These are phyloP conservation scores for Pythium rishiriense DNA, from an alignment of 352 stramenopile genomes.

Conservation along the genomic window DNA sequence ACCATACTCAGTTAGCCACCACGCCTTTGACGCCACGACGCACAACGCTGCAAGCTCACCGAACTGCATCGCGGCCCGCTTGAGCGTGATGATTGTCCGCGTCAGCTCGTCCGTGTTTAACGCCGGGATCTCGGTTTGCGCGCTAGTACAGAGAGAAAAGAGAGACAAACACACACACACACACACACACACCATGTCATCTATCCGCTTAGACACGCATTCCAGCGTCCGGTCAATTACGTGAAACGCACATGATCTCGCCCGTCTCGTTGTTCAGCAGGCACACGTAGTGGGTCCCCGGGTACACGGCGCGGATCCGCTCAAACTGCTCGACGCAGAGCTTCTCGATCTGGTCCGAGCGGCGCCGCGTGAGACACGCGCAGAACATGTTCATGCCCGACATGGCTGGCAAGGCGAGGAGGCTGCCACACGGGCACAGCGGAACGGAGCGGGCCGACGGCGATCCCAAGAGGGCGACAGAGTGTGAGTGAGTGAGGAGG, in stretches of 20 bases:
- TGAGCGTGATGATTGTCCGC: conserved; percentile 77
- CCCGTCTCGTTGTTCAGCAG: conserved; percentile 72
- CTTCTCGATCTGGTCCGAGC: conserved; percentile 47
- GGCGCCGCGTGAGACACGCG: conserved; percentile 68
- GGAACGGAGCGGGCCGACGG: not conserved
- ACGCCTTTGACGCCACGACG: not conserved
- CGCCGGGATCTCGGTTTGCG: conserved; percentile 63
- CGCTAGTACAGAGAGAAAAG: conserved; percentile 29
- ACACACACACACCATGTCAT: too few species aligned
- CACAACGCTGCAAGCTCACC: conserved; percentile 33
- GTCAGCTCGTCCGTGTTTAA: conserved; percentile 79
- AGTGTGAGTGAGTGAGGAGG: too few species aligned
- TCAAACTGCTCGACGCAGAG: conserved; percentile 80
- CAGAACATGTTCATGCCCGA: conserved; percentile 64
- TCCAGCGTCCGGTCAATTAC: too few species aligned
- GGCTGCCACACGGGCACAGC: too few species aligned
- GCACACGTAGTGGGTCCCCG: conserved; percentile 80
- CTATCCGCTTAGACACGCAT: conserved; percentile 13
- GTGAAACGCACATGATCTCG: conserved; percentile 89
- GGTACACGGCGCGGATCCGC: conserved; percentile 68
- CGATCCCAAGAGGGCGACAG: too few species aligned
- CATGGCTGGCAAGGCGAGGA: conserved; percentile 3
- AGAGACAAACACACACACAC: not conserved
- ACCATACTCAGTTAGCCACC: conserved; percentile 5
- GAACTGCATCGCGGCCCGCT: conserved; percentile 78